phyloP scores from a whole-genome alignment of 2,329 filamentous ascomycete genomes.

The Penicillium vulpinum region DNA sequence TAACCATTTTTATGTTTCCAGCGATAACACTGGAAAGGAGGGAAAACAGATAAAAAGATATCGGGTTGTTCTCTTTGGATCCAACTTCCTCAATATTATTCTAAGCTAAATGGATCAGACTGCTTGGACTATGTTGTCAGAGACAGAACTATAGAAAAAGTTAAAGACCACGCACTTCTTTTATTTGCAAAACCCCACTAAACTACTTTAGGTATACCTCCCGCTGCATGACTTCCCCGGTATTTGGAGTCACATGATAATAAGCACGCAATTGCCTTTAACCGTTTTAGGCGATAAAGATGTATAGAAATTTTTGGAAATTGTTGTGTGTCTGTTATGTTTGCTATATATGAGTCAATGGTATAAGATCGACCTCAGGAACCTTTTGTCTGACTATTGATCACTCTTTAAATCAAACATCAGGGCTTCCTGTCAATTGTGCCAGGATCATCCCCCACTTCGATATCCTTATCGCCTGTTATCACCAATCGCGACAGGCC shows the following conservation, averaged over 20 bases:
- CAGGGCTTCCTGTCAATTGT: not conserved
- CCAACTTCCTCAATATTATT: not conserved
- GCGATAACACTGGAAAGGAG: not conserved
- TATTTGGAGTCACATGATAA: not conserved
- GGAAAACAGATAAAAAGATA: not conserved
- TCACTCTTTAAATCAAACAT: not conserved
- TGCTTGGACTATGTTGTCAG: not conserved
- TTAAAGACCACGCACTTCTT: not conserved
- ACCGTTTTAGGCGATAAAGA: not conserved
- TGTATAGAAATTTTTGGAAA: conserved; percentile 1
- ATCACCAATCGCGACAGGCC: conserved; percentile 23
- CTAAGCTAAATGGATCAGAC: not conserved
- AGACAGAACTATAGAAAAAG: not conserved
- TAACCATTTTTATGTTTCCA: not conserved
- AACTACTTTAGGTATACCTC: not conserved
- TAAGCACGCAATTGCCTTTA: conserved; percentile 7
- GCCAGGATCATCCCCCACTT: not conserved
- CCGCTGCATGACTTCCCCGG: not conserved
- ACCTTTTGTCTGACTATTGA: not conserved
- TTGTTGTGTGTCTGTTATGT: not conserved
- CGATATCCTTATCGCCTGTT: conserved; percentile 22
- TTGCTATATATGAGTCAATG: not conserved
- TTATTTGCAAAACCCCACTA: not conserved
- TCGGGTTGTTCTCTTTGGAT: not conserved
- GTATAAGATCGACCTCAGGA: not conserved